Evolutionary conservation across 2,329 filamentous ascomycete genomes (phyloP).

Genomic region (Colletotrichum paranaense): DNA sequence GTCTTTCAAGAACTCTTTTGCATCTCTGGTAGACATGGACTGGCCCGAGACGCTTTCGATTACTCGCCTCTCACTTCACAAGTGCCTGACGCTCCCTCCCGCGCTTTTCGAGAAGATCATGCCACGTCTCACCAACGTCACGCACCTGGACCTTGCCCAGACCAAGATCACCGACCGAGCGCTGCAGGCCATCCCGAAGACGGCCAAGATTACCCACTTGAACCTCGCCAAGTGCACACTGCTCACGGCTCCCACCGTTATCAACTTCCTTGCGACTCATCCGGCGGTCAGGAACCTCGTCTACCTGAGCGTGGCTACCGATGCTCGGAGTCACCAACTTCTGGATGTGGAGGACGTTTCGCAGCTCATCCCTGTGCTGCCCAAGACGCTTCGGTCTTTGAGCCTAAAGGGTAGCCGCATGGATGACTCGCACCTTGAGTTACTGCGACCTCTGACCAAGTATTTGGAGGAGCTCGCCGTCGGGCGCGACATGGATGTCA

Average conservation of each 20-base stretch:
- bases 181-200: slow-evolving; percentile 75
- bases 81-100: slow-evolving; percentile 78
- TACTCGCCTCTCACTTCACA: slow-evolving; percentile 79
- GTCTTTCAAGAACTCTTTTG: slow-evolving; percentile 74
- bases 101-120: slow-evolving; percentile 76
- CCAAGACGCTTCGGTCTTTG: slow-evolving; percentile 75
- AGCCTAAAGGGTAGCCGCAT: slow-evolving; percentile 82
- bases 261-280: slow-evolving; percentile 78
- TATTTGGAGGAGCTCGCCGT: slow-evolving; percentile 82
- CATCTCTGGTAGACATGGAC: slow-evolving; percentile 59
- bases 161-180: slow-evolving; percentile 80
- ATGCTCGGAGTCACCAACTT: slow-evolving; percentile 78
- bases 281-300: slow-evolving; percentile 75
- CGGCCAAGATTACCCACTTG: slow-evolving; percentile 79
- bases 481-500: slow-evolving; percentile 73
- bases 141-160: slow-evolving; percentile 83
- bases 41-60: slow-evolving; percentile 69
- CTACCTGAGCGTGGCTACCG: slow-evolving; percentile 79
- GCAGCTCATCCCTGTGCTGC: slow-evolving; percentile 73
- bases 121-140: slow-evolving; percentile 76
- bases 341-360: slow-evolving; percentile 74
- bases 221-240: slow-evolving; percentile 82
- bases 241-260: slow-evolving; percentile 73
- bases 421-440: slow-evolving; percentile 70
- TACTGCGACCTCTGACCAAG: slow-evolving; percentile 74